Base-by-base conservation (phyloP, 305 asterid genomes). In the Fraxinus paxiana region DNA sequence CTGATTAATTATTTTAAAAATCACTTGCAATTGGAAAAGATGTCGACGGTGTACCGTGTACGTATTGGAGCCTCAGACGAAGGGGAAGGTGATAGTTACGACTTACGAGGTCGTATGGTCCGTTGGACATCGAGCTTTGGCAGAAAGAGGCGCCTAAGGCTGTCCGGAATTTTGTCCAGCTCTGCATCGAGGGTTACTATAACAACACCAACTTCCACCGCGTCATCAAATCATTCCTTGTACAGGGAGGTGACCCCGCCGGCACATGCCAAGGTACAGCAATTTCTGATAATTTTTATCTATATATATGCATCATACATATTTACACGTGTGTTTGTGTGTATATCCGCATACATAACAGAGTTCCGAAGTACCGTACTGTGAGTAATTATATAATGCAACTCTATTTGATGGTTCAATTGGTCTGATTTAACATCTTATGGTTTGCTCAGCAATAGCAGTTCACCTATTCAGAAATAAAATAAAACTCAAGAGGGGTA, bases 71-170 rank as follows among this genome's bases (percentile, higher is more conserved):
- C 98, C 98, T 83, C 98, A 97, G 89, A 95, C 98, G 87, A 92
- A 88, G 83, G 98, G 98, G 80, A 95, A 95, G 83, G 94, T 95
- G 79, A 81, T 93, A 34, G 9, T 95, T 69, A 88, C 90, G 83
- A 95, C 98, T 95, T 69, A 88, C 90, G 83, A 95, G 98, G 80
- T 89, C 94, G 75, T 90, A 88, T 76, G 98, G 98, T 33, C 17
- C 98, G 6, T 43, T 95, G 67, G 98, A 93, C 90, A 91, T 95
- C 77, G 98, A 92, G 87, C 92, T 95, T 3, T 95, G 97, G 98
- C 98, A 97, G 6, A 95, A 93, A 82, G 97, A 95, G 84, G 98
- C 98, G 28, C 98, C 98, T 0, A 95, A 95, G 82, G 98, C 98
- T 80, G 97, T 88, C 28, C 91, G 97, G 80, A 93, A 93, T 90